Evolutionary conservation across 768 basidiomycete genomes (phyloP).

Genomic region (Dendrothele bispora): DNA sequence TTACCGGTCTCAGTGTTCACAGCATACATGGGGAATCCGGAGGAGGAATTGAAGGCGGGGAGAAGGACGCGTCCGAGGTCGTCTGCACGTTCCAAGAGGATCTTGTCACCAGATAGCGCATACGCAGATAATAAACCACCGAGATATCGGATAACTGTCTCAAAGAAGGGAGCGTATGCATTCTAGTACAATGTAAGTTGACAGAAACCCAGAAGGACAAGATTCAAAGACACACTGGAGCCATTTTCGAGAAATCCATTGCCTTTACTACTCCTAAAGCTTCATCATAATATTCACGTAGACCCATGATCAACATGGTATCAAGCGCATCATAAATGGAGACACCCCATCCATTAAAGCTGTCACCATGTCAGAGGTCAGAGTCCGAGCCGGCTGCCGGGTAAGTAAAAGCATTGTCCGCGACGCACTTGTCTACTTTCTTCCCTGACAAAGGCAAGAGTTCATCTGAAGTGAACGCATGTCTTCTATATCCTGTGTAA

Average conservation of each 20-base stretch:
- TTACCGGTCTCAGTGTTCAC: slow-evolving; percentile 55
- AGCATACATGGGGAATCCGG: slow-evolving; percentile 63
- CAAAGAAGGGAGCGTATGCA: slow-evolving; percentile 55
- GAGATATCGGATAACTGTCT: slow-evolving; percentile 76
- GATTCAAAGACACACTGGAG: background rate
- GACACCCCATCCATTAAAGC: slow-evolving; percentile 59
- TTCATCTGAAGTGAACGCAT: slow-evolving; percentile 57
- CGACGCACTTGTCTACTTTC: slow-evolving; percentile 48
- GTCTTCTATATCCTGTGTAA: slow-evolving; percentile 48
- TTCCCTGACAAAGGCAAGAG: slow-evolving; percentile 43
- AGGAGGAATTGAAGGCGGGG: slow-evolving; percentile 61
- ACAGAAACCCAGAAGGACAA: slow-evolving; percentile 6
- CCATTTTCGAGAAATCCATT: slow-evolving; percentile 37
- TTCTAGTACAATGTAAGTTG: too few relatives aligned
- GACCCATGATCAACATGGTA: slow-evolving; percentile 78
- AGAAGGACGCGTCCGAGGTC: slow-evolving; percentile 65
- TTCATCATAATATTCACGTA: slow-evolving; percentile 65
- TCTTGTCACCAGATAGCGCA: slow-evolving; percentile 62
- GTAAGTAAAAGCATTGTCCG: background rate
- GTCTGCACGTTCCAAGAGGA: slow-evolving; percentile 62
- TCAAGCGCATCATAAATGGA: slow-evolving; percentile 78
- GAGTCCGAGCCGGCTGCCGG: too few relatives aligned
- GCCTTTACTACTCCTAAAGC: slow-evolving; percentile 51
- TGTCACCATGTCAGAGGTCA: slow-evolving; percentile 24
- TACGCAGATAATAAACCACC: slow-evolving; percentile 79